phyloP scores from a whole-genome alignment of 805 yeast species.

The Starmerella apis region DNA sequence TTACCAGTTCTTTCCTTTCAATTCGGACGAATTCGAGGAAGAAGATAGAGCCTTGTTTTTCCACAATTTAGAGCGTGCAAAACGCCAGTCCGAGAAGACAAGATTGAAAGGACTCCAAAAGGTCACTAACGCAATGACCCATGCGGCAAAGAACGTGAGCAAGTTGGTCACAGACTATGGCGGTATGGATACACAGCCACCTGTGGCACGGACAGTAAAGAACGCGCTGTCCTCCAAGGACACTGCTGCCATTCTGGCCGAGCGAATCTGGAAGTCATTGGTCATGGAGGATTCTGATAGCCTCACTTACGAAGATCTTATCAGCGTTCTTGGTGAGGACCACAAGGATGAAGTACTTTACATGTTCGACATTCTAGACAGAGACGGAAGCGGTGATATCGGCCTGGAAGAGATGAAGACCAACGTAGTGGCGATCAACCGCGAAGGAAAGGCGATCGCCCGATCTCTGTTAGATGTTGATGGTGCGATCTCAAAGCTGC shows the following conservation, averaged over 20 bases:
- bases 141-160: slow-evolving; percentile 25
- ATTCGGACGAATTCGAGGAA: slow-evolving; percentile 31
- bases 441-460: slow-evolving; percentile 32
- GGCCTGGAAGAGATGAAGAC: slow-evolving; percentile 32
- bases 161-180: slow-evolving; percentile 22
- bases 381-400: slow-evolving; percentile 32
- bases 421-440: slow-evolving; percentile 30
- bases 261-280: slow-evolving; percentile 36
- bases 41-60: slow-evolving; percentile 30
- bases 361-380: slow-evolving; percentile 32
- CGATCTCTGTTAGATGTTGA: slow-evolving; percentile 35
- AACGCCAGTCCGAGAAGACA: slow-evolving; percentile 7
- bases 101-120: slow-evolving; percentile 24
- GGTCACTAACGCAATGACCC: slow-evolving; percentile 21
- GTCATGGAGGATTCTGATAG: slow-evolving; percentile 33
- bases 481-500: slow-evolving; percentile 34
- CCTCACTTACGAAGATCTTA: slow-evolving; percentile 31
- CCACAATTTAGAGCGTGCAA: slow-evolving; percentile 23
- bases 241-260: slow-evolving; percentile 30
- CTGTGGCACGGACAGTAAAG: slow-evolving; percentile 27
- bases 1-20: slow-evolving; percentile 31
- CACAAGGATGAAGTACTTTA: slow-evolving; percentile 28
- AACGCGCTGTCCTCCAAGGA: slow-evolving; percentile 29
- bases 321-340: slow-evolving; percentile 30
- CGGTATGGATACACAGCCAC: slow-evolving; percentile 18